Evolutionary conservation across 352 stramenopile genomes (phyloP), one percentile per base, ranked within the genome.

Genomic region (Phytophthora foliorum): DNA sequence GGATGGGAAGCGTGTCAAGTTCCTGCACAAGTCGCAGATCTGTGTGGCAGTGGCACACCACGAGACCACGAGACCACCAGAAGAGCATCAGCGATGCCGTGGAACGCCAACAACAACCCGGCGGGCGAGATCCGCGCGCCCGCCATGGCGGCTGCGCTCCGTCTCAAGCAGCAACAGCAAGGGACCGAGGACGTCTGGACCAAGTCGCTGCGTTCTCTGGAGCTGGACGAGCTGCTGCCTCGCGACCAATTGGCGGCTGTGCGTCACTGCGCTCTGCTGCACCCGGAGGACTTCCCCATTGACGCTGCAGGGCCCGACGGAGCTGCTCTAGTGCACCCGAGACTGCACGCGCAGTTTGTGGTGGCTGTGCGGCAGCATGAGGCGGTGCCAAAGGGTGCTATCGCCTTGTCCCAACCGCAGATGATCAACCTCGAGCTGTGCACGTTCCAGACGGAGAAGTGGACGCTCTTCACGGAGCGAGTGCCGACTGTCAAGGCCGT

Each of bases 81-180:
- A 67, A 65, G 27, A 31, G 19, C 13, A 29, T 29, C 29, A n/a
- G 4, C 27, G 36, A 95, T 95, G 88, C 84, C 84, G 52, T 95
- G 86, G 88, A 88, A 90, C 48, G 86, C 88, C 21, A 94, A 86
- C 84, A 95, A 94, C 76, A 95, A 95, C 64, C 88, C 87, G 14
- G 86, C 86, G 13, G 86, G 88, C 38, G 81, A 91, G 63, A 84
- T 95, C 66, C 88, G 88, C 65, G 83, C 87, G 57, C 88, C 88
- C 10, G 84, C 84, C 63, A 86, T 92, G 22, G 74, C 84, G 25
- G 76, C 86, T 14, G 84, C 75, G 16, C 58, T 91, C 45, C 77
- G 74, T 41, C 74, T 80, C 46, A 73, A 91, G 59, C 69, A 88
- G 78, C 72, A 88, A 57, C 73, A 77, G 11, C 61, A 71, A 63